phyloP scores from a whole-genome alignment of 208 protist species.

The Trypanosoma congolense region DNA sequence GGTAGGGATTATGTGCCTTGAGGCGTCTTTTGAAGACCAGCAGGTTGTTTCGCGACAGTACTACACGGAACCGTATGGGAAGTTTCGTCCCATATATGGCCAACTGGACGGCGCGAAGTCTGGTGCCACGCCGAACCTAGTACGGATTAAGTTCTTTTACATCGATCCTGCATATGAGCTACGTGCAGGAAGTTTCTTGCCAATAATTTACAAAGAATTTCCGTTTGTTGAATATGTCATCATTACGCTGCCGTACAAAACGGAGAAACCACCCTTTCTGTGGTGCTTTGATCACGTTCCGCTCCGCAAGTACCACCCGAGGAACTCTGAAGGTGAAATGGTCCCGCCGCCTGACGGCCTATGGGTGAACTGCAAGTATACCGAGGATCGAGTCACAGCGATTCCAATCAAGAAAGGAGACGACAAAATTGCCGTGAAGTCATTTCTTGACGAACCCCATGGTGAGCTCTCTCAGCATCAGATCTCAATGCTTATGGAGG shows the following conservation, averaged over 20 bases:
- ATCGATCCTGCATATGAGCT: constrained; percentile 70
- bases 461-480: constrained; percentile 17
- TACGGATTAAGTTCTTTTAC: constrained; percentile 81
- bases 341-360: constrained; percentile 59
- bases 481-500: constrained; percentile 13
- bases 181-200: constrained; percentile 56
- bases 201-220: constrained; percentile 72
- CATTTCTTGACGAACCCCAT: constrained; percentile 22
- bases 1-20: constrained; percentile 77
- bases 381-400: constrained; percentile 20
- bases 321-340: constrained; percentile 56
- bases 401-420: background rate
- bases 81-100: constrained; percentile 30
- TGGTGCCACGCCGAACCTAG: constrained; percentile 30
- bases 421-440: constrained; percentile 11
- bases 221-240: constrained; percentile 64
- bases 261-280: constrained; percentile 72
- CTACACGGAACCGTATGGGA: constrained; percentile 62
- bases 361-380: constrained; percentile 68
- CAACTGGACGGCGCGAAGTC: constrained; percentile 4
- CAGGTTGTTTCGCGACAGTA: constrained; percentile 53
- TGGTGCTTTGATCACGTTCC: constrained; percentile 69
- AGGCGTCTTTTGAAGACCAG: constrained; percentile 59
- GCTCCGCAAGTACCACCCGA: constrained; percentile 75
- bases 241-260: constrained; percentile 63